Conservation (phyloP, 2,329 filamentous ascomycete genomes). For the Fusarium equiseti region DNA sequence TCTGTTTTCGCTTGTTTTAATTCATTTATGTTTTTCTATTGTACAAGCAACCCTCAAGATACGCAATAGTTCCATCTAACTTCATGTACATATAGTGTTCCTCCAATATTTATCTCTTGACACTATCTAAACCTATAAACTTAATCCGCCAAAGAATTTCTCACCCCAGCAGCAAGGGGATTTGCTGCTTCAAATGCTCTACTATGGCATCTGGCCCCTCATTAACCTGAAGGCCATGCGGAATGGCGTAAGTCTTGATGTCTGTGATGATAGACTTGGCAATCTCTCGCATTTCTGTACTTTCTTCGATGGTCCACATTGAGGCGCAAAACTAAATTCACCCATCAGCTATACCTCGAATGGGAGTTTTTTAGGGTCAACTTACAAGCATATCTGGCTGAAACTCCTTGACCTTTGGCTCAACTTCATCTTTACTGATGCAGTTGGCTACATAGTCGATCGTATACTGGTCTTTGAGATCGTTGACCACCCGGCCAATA, state of each 20-base stretch:
- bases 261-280: slow-evolving; percentile 58
- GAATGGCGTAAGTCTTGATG: slow-evolving; percentile 65
- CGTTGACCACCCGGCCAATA: slow-evolving; percentile 70
- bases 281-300: slow-evolving; percentile 57
- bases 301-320: slow-evolving; percentile 62
- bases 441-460: slow-evolving; percentile 73
- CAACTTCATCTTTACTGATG: slow-evolving; percentile 35
- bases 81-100: not conserved
- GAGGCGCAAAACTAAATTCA: slow-evolving; percentile 68
- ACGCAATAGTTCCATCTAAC: not conserved
- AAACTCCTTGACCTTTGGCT: not conserved
- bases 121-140: not conserved
- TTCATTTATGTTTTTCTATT: not conserved
- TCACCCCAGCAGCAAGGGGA: slow-evolving; percentile 47
- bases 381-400: not conserved
- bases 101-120: not conserved
- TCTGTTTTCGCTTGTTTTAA: not conserved
- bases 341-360: not conserved
- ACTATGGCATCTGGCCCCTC: slow-evolving; percentile 66
- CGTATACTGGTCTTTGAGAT: slow-evolving; percentile 71
- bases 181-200: slow-evolving; percentile 60
- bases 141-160: not conserved
- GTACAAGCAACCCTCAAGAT: not conserved
- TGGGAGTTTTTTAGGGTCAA: not conserved
- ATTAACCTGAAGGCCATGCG: slow-evolving; percentile 65